phyloP scores from a whole-genome alignment of 2,329 filamentous ascomycete species.

The Pseudocercospora fijiensis region DNA sequence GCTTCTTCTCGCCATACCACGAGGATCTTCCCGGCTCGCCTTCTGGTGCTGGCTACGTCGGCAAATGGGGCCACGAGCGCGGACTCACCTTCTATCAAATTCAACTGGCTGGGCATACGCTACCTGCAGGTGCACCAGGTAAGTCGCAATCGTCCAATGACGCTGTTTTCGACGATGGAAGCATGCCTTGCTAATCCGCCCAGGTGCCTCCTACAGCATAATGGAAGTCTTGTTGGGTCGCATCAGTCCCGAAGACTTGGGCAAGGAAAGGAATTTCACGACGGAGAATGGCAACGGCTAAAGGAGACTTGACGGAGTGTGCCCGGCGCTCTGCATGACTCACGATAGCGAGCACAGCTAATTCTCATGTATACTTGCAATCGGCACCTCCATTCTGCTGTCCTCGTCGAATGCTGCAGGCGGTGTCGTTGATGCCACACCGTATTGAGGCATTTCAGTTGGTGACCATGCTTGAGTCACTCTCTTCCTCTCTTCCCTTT shows the following conservation, averaged over 20 bases:
- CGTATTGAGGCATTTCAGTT: not conserved
- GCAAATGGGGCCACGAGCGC: slow-evolving; percentile 28
- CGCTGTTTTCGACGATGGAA: not conserved
- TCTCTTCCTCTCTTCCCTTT: not conserved
- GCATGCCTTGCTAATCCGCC: not conserved
- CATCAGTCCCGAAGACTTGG: slow-evolving; percentile 55
- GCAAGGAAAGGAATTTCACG: slow-evolving; percentile 39
- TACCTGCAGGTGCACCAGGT: slow-evolving; percentile 44
- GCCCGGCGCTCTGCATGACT: not conserved
- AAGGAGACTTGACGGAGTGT: not conserved
- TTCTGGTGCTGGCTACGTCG: slow-evolving; percentile 14
- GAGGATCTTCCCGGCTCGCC: slow-evolving; percentile 44
- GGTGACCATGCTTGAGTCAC: not conserved
- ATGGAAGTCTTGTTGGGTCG: slow-evolving; percentile 74
- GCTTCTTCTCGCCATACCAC: slow-evolving; percentile 69
- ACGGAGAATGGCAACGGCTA: slow-evolving; percentile 32
- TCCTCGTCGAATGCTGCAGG: not conserved
- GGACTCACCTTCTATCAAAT: slow-evolving; percentile 34
- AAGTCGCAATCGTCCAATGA: not conserved
- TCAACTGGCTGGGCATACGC: slow-evolving; percentile 32
- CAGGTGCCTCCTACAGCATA: slow-evolving; percentile 57
- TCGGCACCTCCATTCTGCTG: not conserved
- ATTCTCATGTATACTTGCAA: not conserved
- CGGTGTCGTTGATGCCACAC: no score
- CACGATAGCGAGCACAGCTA: not conserved